These are phyloP conservation scores for Deakozyma indianensis DNA, from an alignment of 805 yeast species.

Conservation along the genomic window DNA sequence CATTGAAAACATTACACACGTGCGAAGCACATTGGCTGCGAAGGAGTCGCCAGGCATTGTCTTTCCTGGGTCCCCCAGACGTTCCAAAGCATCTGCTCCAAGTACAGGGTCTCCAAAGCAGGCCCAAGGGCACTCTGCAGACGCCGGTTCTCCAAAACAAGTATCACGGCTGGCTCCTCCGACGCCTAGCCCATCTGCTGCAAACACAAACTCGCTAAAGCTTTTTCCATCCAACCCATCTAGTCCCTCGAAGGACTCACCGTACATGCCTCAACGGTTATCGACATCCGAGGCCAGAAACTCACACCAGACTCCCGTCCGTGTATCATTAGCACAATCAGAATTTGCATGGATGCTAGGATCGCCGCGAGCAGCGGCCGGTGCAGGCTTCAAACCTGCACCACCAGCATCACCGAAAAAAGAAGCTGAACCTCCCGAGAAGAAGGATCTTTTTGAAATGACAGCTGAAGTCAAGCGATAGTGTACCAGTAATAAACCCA, in stretches of 20 bases:
- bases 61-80: not conserved
- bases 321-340: conserved; percentile 13
- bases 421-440: not conserved
- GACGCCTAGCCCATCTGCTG: no score
- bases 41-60: not conserved
- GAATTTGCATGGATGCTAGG: conserved; percentile 17
- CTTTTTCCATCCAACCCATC: not conserved
- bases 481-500: no score
- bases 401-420: not conserved
- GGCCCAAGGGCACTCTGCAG: no score
- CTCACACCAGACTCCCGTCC: conserved; percentile 6
- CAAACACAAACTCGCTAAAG: no score
- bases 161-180: no score
- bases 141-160: no score
- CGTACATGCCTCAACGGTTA: not conserved
- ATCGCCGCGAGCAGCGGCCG: not conserved
- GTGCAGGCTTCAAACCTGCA: not conserved
- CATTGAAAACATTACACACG: not conserved
- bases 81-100: not conserved
- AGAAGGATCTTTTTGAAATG: conserved; percentile 4
- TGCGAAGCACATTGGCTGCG: not conserved
- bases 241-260: not conserved
- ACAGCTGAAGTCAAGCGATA: conserved; percentile 3
- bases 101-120: not conserved
- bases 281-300: conserved; percentile 1